A percentile compares a stretch with the other conserved stretches of the same genome.
Evolutionary conservation across 768 basidiomycete genomes (phyloP).

Genomic region (Pilatotrama ljubarskyi): DNA sequence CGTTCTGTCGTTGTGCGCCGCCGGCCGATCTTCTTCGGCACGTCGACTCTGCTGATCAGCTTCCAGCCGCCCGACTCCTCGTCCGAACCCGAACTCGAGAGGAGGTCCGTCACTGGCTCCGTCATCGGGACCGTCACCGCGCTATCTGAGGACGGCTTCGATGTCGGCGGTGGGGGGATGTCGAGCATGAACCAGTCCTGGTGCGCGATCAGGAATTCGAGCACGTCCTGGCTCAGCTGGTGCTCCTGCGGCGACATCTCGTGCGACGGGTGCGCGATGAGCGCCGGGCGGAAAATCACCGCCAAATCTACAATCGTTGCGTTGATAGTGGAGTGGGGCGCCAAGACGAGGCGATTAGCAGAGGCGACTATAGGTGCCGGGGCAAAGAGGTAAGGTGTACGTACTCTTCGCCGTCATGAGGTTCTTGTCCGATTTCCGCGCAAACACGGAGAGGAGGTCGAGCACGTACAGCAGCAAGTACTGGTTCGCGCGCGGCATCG

Average conservation of each 20-base stretch:
- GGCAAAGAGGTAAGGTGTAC: slow-evolving; percentile 32
- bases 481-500: slow-evolving; percentile 87
- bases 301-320: slow-evolving; percentile 69
- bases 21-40: slow-evolving; percentile 45
- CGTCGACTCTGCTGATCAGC: slow-evolving; percentile 40
- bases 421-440: slow-evolving; percentile 87
- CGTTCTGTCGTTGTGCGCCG: slow-evolving; percentile 58
- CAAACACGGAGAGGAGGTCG: slow-evolving; percentile 93
- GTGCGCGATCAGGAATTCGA: slow-evolving; percentile 95
- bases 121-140: slow-evolving; percentile 22
- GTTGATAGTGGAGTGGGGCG: neutral
- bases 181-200: slow-evolving; percentile 96
- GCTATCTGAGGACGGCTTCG: slow-evolving; percentile 18
- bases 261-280: slow-evolving; percentile 87
- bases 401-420: slow-evolving; percentile 93
- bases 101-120: slow-evolving; percentile 34
- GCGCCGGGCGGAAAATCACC: slow-evolving; percentile 94
- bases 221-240: slow-evolving; percentile 81
- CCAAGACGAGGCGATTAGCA: neutral
- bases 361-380: neutral
- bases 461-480: slow-evolving; percentile 97
- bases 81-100: slow-evolving; percentile 35
- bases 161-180: slow-evolving; percentile 66
- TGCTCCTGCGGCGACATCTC: slow-evolving; percentile 87
- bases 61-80: slow-evolving; percentile 59